Evolutionary conservation across 495 filamentous ascomycete species (phyloP), one percentile per base, ranked within the genome.

Genomic region (Staphylotrichum longicolle): DNA sequence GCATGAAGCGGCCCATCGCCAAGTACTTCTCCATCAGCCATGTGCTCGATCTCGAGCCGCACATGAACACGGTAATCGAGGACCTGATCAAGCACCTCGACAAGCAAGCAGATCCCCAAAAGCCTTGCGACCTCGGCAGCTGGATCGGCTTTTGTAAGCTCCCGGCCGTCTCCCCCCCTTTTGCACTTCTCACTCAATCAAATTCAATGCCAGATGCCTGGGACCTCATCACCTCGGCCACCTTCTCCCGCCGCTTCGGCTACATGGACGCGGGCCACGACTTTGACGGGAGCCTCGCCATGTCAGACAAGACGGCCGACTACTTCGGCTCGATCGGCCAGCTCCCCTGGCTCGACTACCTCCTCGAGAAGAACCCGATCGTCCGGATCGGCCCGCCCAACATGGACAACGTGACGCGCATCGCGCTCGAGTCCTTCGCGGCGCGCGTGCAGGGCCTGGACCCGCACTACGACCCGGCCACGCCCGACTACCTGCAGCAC

Each of bases 341-440:
- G 62, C 74, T 83, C 51, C 81, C 82, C 2, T 73, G 64, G 53
- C 64, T 83, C 7, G 82, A 83, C 66, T 65, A 70, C 34, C 59
- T 77, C 32, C 66, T 82, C 6, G 72, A 77, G 57, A 83, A 81
- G 60, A 83, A 82, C 60, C 77, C 77, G 6, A 39, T 78, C 32
- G 54, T 66, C 40, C 72, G 64, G 15, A 58, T 75, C 57, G 72
- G 72, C 14, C 72, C 72, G 7, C 67, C 72, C 15, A 58, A 53
- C 53, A 54, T 71, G n/a, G 37, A 12, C 50, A 62, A 61, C 54
- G 39, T 61, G 10, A 57, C 63, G 15, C 41, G 63, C 39, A 62
- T 61, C 46, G 48, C 62, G 3, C 32, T 68, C 9, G 35, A 64
- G 10, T 45, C 34, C 9, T 39, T 69, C 42, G 40, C 59, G 35